Evolutionary conservation across 164 flowering plant genomes (phyloP), one percentile per base, ranked within the genome.

Genomic region (Umbilicus rupestris): DNA sequence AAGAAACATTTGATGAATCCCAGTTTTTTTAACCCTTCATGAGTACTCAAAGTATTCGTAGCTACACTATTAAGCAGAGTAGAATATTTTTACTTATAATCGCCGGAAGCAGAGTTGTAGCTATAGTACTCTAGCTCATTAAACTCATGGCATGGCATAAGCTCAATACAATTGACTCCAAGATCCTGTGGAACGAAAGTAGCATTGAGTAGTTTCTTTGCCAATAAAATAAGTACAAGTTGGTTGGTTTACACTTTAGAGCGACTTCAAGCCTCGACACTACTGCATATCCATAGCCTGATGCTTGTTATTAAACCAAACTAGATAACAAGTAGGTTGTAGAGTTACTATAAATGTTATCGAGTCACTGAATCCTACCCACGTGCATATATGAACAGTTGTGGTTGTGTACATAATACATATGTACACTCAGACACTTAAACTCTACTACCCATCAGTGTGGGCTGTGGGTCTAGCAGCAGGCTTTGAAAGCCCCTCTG

Each of bases 81-180:
- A 28, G 66, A 15, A 39, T 15, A 8, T 35, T 5, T 7, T 35
- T 82, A 92, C 98, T 79, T 92, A 68, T 88, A 79, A 69, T 90
- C 92, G 63, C 87, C 98, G 80, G 81, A 66, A 66, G 81, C 84
- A 66, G 97, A 76, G 68, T 90, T 93, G 79, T 87, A 90, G 80
- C 85, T 82, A 76, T 64, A 88, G 74, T 87, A 84, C 80, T 93
- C 98, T 66, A 93, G 82, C 80, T 93, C 98, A 76, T 93, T 93
- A 77, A 87, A 93, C 76, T 93, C 98, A 60, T 93, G 97, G 72
- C 92, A 93, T 67, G 98, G 98, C 98, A 93, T 93, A 41, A 93
- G 78, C 79, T 93, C 98, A 72, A 93, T 85, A 71, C 97, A 90
- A 71, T 93, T 93, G 69, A 93, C 71, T 71, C 98, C 97, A 68